Evolutionary conservation across 208 protist species (phyloP).

Genomic region (Angomonas deanei): DNA sequence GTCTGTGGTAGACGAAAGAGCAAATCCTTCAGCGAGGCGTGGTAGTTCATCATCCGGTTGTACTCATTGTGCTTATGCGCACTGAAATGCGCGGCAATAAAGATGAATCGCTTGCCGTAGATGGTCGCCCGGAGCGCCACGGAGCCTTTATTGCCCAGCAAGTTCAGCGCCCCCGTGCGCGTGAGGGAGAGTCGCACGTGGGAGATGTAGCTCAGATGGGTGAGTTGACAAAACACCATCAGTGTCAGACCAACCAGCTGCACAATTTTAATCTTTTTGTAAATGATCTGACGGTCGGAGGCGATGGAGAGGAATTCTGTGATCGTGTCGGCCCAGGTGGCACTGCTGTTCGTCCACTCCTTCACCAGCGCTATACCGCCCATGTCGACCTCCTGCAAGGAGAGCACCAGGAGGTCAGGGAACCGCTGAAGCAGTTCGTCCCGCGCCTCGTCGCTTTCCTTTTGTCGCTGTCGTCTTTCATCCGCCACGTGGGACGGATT

Average conservation of each 20-base stretch:
- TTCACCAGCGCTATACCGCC: slow-evolving; percentile 59
- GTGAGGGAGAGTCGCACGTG: slow-evolving; percentile 69
- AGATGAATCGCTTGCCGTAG: slow-evolving; percentile 85
- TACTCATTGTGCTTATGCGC: slow-evolving; percentile 87
- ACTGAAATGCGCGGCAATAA: slow-evolving; percentile 87
- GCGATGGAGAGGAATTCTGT: slow-evolving; percentile 38
- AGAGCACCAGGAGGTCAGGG: slow-evolving; percentile 72
- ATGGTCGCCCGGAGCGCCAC: slow-evolving; percentile 80
- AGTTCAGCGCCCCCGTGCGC: slow-evolving; percentile 62
- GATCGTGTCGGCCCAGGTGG: slow-evolving; percentile 62
- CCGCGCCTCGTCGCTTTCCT: not conserved
- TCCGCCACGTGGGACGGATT: not conserved
- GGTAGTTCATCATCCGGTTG: slow-evolving; percentile 68
- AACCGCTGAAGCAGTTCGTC: slow-evolving; percentile 30
- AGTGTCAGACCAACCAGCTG: slow-evolving; percentile 78
- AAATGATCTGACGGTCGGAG: slow-evolving; percentile 32
- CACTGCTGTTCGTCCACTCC: slow-evolving; percentile 57
- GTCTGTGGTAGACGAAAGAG: slow-evolving; percentile 47
- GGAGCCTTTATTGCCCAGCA: slow-evolving; percentile 91
- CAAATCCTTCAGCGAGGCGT: slow-evolving; percentile 56
- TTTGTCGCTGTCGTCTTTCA: not conserved
- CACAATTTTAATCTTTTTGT: slow-evolving; percentile 57
- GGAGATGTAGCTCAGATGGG: slow-evolving; percentile 55
- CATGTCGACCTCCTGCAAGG: slow-evolving; percentile 86
- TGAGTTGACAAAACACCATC: slow-evolving; percentile 49